A percentile compares a stretch with the other conserved stretches of the same genome.
phyloP scores from a whole-genome alignment of 352 stramenopile genomes.

The Peronospora belbahrii region DNA sequence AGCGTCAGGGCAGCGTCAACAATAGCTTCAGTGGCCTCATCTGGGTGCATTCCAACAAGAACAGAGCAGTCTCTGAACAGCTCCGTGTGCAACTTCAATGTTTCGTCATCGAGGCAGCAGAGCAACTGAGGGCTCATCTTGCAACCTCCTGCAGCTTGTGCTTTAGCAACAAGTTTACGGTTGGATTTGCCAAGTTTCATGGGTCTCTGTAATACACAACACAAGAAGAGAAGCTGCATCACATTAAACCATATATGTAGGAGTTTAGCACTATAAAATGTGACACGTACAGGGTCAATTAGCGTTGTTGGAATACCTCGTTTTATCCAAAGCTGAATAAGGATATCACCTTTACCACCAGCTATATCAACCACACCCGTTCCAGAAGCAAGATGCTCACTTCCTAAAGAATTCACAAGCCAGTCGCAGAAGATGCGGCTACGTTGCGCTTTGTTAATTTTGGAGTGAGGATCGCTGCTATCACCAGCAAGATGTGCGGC shows the following conservation, averaged over 20 bases:
- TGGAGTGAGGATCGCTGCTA: constrained; percentile 55
- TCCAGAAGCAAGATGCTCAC: constrained; percentile 31
- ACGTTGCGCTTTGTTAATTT: constrained; percentile 63
- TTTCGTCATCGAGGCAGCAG: constrained; percentile 49
- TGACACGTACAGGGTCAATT: constrained; percentile 64
- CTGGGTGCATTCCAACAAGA: constrained; percentile 92
- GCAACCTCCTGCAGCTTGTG: constrained; percentile 17
- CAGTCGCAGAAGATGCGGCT: constrained; percentile 77
- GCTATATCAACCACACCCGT: constrained; percentile 82
- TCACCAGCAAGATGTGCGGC: constrained; percentile 52
- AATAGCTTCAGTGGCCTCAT: constrained; percentile 94
- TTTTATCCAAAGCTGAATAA: constrained; percentile 74
- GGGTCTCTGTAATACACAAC: constrained; percentile 34
- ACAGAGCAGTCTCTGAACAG: constrained; percentile 79
- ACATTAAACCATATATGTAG: background rate
- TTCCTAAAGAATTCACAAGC: constrained; percentile 60
- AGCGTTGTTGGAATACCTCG: constrained; percentile 74
- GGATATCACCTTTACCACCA: constrained; percentile 83
- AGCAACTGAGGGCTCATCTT: constrained; percentile 50
- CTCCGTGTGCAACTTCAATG: constrained; percentile 33
- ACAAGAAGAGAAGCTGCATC: background rate
- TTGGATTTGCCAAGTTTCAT: constrained; percentile 77
- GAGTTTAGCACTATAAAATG: background rate
- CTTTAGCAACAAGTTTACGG: constrained; percentile 52
- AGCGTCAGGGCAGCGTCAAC: constrained; percentile 86